Evolutionary conservation across 495 filamentous ascomycete species (phyloP).

Genomic region (Hypoxylon perforatum): DNA sequence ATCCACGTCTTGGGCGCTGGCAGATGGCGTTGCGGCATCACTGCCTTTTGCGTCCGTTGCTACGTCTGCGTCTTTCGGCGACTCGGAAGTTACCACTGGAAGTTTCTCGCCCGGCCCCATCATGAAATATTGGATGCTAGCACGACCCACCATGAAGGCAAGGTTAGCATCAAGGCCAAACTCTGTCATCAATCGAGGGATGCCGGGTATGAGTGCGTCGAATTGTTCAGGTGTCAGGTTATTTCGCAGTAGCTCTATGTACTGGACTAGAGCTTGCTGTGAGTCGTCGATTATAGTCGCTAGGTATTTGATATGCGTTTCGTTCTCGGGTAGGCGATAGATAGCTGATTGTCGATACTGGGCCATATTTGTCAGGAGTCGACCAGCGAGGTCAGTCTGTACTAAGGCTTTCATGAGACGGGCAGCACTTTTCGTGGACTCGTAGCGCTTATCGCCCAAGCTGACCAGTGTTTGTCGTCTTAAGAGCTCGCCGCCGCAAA

Average conservation of each 20-base stretch:
- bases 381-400: conserved; percentile 75
- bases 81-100: conserved; percentile 36
- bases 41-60: conserved; percentile 46
- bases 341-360: conserved; percentile 86
- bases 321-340: conserved; percentile 71
- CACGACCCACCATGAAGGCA: conserved; percentile 87
- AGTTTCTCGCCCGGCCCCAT: conserved; percentile 50
- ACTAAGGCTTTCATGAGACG: conserved; percentile 82
- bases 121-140: conserved; percentile 66
- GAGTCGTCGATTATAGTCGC: conserved; percentile 90
- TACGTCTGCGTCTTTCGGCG: conserved; percentile 51
- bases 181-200: conserved; percentile 76
- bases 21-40: conserved; percentile 15
- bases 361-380: conserved; percentile 87
- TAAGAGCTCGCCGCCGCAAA: conserved; percentile 85
- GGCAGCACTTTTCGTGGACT: conserved; percentile 69
- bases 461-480: conserved; percentile 80
- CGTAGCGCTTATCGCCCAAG: conserved; percentile 80
- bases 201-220: conserved; percentile 79
- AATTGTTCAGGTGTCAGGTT: conserved; percentile 83
- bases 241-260: conserved; percentile 85
- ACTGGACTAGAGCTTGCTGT: conserved; percentile 83
- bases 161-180: conserved; percentile 84
- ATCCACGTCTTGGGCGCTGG: conserved; percentile 43
- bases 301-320: conserved; percentile 82